phyloP scores from a whole-genome alignment of 2,329 filamentous ascomycete genomes.

The Fusarium sp. region DNA sequence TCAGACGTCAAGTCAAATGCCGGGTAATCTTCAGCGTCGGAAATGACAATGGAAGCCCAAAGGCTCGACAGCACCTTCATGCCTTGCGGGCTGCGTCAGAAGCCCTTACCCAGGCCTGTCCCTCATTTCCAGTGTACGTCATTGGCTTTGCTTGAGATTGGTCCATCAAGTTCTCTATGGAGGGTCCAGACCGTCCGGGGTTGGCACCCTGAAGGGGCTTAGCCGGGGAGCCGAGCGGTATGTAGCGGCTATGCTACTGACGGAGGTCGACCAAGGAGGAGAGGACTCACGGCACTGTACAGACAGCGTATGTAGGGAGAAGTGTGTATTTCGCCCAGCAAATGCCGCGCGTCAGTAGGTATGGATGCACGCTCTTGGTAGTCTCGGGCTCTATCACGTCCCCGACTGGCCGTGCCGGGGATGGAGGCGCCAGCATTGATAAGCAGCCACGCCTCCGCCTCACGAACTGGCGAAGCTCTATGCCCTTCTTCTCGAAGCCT shows the following conservation, averaged over 20 bases:
- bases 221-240: conserved; percentile 20
- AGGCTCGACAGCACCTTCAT: not conserved
- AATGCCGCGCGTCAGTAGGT: conserved; percentile 21
- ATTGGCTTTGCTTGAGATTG: conserved; percentile 25
- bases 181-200: conserved; percentile 38
- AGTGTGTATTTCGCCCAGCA: conserved; percentile 16
- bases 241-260: conserved; percentile 29
- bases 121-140: conserved; percentile 22
- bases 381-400: conserved; percentile 1
- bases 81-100: not conserved
- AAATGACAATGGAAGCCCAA: not conserved
- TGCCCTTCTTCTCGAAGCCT: conserved; percentile 33
- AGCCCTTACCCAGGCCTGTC: conserved; percentile 24
- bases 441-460: not conserved
- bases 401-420: not conserved
- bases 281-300: conserved; percentile 4
- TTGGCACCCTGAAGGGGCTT: conserved; percentile 18
- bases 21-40: not conserved
- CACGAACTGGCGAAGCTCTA: not conserved
- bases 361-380: conserved; percentile 4
- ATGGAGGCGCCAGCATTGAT: not conserved
- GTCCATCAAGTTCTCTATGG: conserved; percentile 32
- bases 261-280: conserved; percentile 28
- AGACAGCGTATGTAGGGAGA: conserved; percentile 17
- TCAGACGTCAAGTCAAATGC: not conserved